A percentile compares a stretch with the other conserved stretches of the same genome.
phyloP scores from a whole-genome alignment of 2,329 filamentous ascomycete genomes.

The Aspergillus texensis region DNA sequence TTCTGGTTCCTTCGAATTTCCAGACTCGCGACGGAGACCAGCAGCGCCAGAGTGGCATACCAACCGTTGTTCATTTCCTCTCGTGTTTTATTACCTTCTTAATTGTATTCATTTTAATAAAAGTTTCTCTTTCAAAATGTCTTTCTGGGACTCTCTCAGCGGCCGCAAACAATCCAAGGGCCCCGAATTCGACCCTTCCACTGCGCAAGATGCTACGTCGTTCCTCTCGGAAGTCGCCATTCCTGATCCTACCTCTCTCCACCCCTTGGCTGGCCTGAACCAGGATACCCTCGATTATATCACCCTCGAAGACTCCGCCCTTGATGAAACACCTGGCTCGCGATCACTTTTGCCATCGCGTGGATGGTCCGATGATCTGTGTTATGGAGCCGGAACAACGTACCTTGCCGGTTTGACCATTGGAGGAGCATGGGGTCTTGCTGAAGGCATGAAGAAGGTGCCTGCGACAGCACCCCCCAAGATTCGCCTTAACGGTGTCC shows the following conservation, averaged over 20 bases:
- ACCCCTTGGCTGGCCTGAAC: slow-evolving; percentile 91
- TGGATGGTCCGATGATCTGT: slow-evolving; percentile 97
- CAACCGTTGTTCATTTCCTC: slow-evolving; percentile 5
- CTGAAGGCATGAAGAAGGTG: slow-evolving; percentile 79
- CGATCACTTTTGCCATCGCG: slow-evolving; percentile 89
- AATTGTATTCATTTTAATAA: slow-evolving; percentile 27
- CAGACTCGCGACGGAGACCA: slow-evolving; percentile 6
- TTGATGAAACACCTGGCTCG: slow-evolving; percentile 82
- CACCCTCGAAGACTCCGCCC: slow-evolving; percentile 84
- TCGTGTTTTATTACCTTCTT: slow-evolving; percentile 25
- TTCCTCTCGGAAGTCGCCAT: slow-evolving; percentile 79
- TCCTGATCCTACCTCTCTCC: slow-evolving; percentile 83
- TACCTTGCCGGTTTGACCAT: slow-evolving; percentile 85
- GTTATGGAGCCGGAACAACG: slow-evolving; percentile 93
- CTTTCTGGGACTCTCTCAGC: slow-evolving; percentile 64
- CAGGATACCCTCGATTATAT: slow-evolving; percentile 94
- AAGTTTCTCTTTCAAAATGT: slow-evolving; percentile 45
- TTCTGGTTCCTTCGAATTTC: slow-evolving; percentile 27
- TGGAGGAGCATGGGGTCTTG: slow-evolving; percentile 89
- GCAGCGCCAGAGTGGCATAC: slow-evolving; percentile 3
- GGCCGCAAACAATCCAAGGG: slow-evolving; percentile 61
- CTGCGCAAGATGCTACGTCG: slow-evolving; percentile 78
- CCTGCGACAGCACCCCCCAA: slow-evolving; percentile 77
- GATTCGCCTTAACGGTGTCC: slow-evolving; percentile 87
- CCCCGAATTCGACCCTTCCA: slow-evolving; percentile 69